A percentile compares a stretch with the other conserved stretches of the same genome.
phyloP scores from a whole-genome alignment of 495 filamentous ascomycete genomes.

The Penicillium pancosmium region DNA sequence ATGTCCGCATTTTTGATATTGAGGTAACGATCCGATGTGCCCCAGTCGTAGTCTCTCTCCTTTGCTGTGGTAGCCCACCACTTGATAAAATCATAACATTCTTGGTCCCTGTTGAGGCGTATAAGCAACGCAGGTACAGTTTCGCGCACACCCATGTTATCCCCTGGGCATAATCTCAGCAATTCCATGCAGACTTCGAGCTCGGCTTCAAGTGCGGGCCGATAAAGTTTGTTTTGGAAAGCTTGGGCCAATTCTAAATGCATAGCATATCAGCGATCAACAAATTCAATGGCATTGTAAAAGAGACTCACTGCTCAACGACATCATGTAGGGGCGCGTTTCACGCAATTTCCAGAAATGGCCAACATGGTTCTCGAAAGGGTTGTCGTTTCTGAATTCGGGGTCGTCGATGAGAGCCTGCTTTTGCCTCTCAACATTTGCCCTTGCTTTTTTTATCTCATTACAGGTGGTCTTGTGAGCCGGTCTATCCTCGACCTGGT shows the following conservation, averaged over 20 bases:
- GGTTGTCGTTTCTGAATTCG: constrained; percentile 29
- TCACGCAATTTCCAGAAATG: constrained; percentile 40
- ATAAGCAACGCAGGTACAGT: constrained; percentile 45
- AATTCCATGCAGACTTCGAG: constrained; percentile 40
- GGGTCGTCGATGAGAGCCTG: constrained; percentile 32
- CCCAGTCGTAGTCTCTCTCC: not conserved
- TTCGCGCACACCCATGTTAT: constrained; percentile 48
- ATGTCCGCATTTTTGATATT: constrained; percentile 32
- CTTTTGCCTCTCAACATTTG: constrained; percentile 35
- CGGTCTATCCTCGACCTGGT: constrained; percentile 42
- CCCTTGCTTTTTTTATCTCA: constrained; percentile 28
- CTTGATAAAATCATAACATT: constrained; percentile 59
- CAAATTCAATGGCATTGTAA: no score
- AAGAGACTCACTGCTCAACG: constrained; percentile 4
- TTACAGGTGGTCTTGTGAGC: constrained; percentile 49
- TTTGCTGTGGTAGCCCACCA: constrained; percentile 41
- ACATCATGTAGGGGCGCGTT: constrained; percentile 49
- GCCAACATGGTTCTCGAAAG: constrained; percentile 39
- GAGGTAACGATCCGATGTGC: constrained; percentile 14
- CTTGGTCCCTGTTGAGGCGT: constrained; percentile 53
- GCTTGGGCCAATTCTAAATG: constrained; percentile 32
- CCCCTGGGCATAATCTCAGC: constrained; percentile 41
- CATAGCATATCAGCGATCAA: no score
- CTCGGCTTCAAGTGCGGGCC: constrained; percentile 33
- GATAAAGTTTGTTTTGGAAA: constrained; percentile 35